Percentiles rank a stretch among this genome's conserved stretches.
Conservation (phyloP, 495 filamentous ascomycete species). For the Penicillium steckii region DNA sequence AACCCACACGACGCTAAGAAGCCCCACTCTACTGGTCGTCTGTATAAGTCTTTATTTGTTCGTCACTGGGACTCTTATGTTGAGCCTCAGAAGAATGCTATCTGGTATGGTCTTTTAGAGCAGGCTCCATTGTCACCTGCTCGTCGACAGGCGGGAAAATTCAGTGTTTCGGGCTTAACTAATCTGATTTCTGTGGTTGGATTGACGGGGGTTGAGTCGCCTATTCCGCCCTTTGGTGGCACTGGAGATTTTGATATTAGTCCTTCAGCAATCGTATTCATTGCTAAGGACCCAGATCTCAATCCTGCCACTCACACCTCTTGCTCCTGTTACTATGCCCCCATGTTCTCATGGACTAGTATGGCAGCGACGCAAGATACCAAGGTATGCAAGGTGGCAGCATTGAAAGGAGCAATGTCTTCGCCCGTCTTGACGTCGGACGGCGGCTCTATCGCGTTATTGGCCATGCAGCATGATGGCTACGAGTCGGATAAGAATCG, state of each 20-base stretch:
- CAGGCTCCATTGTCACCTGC: constrained; percentile 39
- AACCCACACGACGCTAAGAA: constrained; percentile 56
- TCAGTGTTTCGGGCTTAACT: constrained; percentile 45
- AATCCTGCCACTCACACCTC: constrained; percentile 81
- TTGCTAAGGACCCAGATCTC: constrained; percentile 78
- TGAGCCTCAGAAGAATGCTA: constrained; percentile 62
- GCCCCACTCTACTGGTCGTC: constrained; percentile 46
- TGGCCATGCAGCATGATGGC: constrained; percentile 73
- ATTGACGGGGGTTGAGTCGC: constrained; percentile 46
- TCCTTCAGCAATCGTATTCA: constrained; percentile 65
- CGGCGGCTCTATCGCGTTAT: constrained; percentile 73
- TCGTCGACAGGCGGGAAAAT: constrained; percentile 40
- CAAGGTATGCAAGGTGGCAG: constrained; percentile 35
- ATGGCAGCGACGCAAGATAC: constrained; percentile 43
- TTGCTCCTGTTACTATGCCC: constrained; percentile 60
- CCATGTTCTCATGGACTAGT: constrained; percentile 58
- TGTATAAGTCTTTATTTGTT: constrained; percentile 58
- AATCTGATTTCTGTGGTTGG: constrained; percentile 48
- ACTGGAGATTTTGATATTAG: constrained; percentile 59
- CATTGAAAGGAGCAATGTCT: constrained; percentile 68
- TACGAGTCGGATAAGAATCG: constrained; percentile 90
- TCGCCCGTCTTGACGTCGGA: constrained; percentile 75
- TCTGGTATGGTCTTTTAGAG: constrained; percentile 70
- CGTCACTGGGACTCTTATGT: constrained; percentile 63
- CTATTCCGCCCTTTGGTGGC: constrained; percentile 61